These are phyloP conservation scores for Bremia lactucae DNA, from an alignment of 352 stramenopile genomes.

Conservation along the genomic window DNA sequence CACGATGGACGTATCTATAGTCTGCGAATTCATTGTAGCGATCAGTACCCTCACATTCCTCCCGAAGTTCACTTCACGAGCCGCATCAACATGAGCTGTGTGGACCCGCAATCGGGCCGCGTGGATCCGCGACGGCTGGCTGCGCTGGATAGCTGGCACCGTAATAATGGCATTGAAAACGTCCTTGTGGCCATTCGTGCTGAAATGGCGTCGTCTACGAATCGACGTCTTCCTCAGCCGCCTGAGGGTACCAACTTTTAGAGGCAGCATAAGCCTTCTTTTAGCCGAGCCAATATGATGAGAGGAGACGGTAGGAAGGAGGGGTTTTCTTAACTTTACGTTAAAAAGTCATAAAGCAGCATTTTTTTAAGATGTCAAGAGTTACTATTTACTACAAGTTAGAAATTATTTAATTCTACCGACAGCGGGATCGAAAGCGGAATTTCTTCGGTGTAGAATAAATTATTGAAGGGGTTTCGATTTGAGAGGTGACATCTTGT, in stretches of 20 bases:
- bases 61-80: slow-evolving; percentile 93
- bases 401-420: slow-evolving; percentile 18
- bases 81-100: slow-evolving; percentile 96
- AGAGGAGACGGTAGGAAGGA: slow-evolving; percentile 2
- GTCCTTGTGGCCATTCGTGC: slow-evolving; percentile 84
- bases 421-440: slow-evolving; percentile 8
- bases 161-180: slow-evolving; percentile 85
- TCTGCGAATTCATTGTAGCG: slow-evolving; percentile 88
- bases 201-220: slow-evolving; percentile 83
- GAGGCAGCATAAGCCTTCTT: too few species aligned
- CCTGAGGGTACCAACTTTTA: slow-evolving; percentile 89
- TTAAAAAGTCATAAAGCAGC: too few species aligned
- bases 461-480: slow-evolving; percentile 9
- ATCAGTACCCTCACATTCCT: slow-evolving; percentile 90
- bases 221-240: slow-evolving; percentile 85
- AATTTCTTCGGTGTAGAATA: slow-evolving; percentile 19
- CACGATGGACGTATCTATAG: slow-evolving; percentile 96
- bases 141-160: slow-evolving; percentile 71
- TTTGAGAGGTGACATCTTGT: slow-evolving; percentile 11
- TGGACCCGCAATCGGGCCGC: slow-evolving; percentile 83
- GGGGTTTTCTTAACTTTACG: neutral
- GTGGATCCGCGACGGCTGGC: slow-evolving; percentile 68
- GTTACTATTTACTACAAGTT: slow-evolving; percentile 23
- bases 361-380: too few species aligned
- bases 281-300: slow-evolving; percentile 3